Conservation (phyloP, 306 rosid species). For the Lotus japonicus region DNA sequence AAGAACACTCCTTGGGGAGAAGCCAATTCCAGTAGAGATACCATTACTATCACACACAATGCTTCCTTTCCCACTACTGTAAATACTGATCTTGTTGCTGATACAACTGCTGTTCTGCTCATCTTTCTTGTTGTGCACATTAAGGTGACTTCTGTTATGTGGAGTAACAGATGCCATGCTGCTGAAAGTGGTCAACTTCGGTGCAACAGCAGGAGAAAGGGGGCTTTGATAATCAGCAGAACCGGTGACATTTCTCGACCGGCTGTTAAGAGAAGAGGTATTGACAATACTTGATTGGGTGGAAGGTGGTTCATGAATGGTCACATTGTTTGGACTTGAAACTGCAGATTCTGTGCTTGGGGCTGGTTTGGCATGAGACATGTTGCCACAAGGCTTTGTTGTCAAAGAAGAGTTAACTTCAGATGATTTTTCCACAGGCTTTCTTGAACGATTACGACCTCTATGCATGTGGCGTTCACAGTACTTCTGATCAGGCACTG, state of each 20-base stretch:
- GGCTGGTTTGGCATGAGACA: background rate
- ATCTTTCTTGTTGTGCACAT: slow-evolving; percentile 23
- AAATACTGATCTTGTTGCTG: background rate
- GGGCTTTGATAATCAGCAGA: slow-evolving; percentile 2
- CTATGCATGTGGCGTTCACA: slow-evolving; percentile 82
- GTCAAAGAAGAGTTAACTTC: slow-evolving; percentile 31
- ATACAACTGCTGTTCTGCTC: slow-evolving; percentile 11
- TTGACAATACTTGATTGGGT: background rate
- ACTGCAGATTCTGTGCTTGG: slow-evolving; percentile 13
- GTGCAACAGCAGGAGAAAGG: background rate
- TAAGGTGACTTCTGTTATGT: background rate
- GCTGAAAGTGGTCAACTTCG: background rate
- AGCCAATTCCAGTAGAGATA: slow-evolving; percentile 36
- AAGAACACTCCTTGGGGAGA: slow-evolving; percentile 82
- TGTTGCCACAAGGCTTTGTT: slow-evolving; percentile 20
- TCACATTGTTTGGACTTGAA: slow-evolving; percentile 25
- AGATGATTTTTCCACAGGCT: slow-evolving; percentile 83
- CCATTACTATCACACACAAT: slow-evolving; percentile 17
- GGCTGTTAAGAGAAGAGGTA: background rate
- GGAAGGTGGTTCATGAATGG: slow-evolving; percentile 29
- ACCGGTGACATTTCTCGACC: slow-evolving; percentile 12
- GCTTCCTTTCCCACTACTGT: slow-evolving; percentile 24
- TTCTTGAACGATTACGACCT: slow-evolving; percentile 97
- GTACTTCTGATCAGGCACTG: slow-evolving; percentile 55
- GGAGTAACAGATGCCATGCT: background rate